phyloP scores from a whole-genome alignment of 2,329 filamentous ascomycete genomes.

The Penicillium hordei region DNA sequence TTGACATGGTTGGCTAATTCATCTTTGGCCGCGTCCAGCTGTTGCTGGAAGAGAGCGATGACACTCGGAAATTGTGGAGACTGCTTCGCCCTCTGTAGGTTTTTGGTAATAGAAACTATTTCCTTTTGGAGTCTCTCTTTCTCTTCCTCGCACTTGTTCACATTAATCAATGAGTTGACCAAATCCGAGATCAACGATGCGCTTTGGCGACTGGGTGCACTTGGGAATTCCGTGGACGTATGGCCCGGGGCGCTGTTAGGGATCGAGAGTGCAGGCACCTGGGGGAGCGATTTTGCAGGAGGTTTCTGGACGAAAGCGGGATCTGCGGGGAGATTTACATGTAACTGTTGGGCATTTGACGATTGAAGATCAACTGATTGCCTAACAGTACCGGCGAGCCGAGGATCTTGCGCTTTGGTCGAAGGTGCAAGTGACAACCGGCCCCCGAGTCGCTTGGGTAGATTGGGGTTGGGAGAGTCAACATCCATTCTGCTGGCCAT shows the following conservation, averaged over 20 bases:
- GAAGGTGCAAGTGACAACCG: background rate
- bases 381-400: background rate
- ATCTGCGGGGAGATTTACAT: background rate
- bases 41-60: slow-evolving; percentile 21
- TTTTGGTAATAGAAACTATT: slow-evolving; percentile 37
- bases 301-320: background rate
- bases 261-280: background rate
- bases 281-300: background rate
- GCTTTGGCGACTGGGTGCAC: background rate
- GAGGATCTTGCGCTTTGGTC: slow-evolving; percentile 4
- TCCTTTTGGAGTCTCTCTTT: slow-evolving; percentile 29
- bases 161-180: slow-evolving; percentile 4
- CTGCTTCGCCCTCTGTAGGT: slow-evolving; percentile 32
- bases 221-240: background rate
- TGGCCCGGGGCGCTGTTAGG: background rate
- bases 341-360: background rate
- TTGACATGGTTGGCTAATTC: slow-evolving; percentile 3
- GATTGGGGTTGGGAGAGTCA: background rate
- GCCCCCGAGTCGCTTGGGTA: background rate
- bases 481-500: slow-evolving; percentile 15
- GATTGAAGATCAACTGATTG: background rate
- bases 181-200: background rate
- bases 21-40: slow-evolving; percentile 10
- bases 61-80: slow-evolving; percentile 27
- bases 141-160: slow-evolving; percentile 25